Percentiles rank a stretch among this genome's conserved stretches.
phyloP scores from a whole-genome alignment of 345 rosid genomes.

The Camelina hispida region DNA sequence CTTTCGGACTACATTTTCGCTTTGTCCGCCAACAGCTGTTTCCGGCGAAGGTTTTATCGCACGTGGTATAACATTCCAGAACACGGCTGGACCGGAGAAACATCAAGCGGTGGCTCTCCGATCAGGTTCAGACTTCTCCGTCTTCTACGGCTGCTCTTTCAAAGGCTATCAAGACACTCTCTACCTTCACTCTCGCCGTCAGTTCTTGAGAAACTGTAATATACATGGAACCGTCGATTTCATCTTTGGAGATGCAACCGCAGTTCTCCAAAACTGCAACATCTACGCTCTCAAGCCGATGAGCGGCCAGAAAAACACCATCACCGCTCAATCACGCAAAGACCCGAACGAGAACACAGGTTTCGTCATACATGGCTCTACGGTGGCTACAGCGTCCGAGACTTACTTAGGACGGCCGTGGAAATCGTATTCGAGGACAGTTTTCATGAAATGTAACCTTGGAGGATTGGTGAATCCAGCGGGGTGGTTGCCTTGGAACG shows the following conservation, averaged over 20 bases:
- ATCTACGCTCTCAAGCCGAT: conserved; percentile 61
- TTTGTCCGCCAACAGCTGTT: conserved; percentile 52
- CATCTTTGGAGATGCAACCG: conserved; percentile 78
- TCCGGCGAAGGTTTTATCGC: conserved; percentile 76
- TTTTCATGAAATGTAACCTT: conserved; percentile 59
- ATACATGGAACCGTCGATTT: conserved; percentile 80
- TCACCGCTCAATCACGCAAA: conserved; percentile 76
- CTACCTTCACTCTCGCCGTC: conserved; percentile 76
- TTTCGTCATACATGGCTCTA: conserved; percentile 70
- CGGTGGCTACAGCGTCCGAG: conserved; percentile 56
- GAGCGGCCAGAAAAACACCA: conserved; percentile 59
- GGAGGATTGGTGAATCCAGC: conserved; percentile 57
- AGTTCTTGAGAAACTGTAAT: conserved; percentile 81
- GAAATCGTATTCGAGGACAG: conserved; percentile 77
- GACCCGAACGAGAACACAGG: conserved; percentile 85
- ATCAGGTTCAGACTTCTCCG: conserved; percentile 78
- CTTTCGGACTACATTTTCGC: neutral
- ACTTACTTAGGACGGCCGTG: conserved; percentile 89
- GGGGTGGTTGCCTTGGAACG: conserved; percentile 89
- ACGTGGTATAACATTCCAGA: conserved; percentile 72
- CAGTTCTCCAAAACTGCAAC: conserved; percentile 65
- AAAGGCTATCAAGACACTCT: conserved; percentile 92
- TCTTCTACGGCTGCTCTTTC: conserved; percentile 81
- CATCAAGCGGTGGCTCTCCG: conserved; percentile 91
- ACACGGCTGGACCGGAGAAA: conserved; percentile 86